phyloP scores from a whole-genome alignment of 352 stramenopile species.

The Pythium insidiosum region DNA sequence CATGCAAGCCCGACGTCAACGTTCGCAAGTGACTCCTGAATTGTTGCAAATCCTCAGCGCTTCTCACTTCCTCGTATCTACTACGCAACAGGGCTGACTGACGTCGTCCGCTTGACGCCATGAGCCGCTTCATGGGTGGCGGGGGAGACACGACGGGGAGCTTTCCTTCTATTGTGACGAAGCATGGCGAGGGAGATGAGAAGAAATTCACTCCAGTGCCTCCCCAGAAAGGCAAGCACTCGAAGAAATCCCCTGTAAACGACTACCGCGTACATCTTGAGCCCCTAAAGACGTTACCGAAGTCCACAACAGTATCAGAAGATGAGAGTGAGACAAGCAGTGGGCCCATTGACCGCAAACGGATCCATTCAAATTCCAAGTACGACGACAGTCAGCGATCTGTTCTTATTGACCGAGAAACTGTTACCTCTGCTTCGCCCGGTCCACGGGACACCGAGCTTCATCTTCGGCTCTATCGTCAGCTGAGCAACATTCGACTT shows the following conservation, averaged over 20 bases:
- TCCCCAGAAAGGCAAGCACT: conserved; percentile 30
- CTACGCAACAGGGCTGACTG: too few species aligned
- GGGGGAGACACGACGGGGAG: neutral
- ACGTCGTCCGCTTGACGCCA: too few species aligned
- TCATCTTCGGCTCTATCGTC: conserved; percentile 52
- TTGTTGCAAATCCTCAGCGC: too few species aligned
- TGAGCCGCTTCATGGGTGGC: neutral
- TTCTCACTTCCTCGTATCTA: too few species aligned
- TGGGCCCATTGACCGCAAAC: neutral
- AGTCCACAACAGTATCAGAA: neutral
- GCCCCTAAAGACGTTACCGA: conserved; percentile 18
- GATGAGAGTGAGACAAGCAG: neutral
- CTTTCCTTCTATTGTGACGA: neutral
- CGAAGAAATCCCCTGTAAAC: conserved; percentile 29
- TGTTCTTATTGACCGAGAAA: too few species aligned
- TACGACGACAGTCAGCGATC: neutral
- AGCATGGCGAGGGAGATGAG: neutral
- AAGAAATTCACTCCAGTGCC: conserved; percentile 26
- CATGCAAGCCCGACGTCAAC: too few species aligned
- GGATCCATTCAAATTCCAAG: neutral
- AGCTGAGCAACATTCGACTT: conserved; percentile 39
- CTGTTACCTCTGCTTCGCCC: too few species aligned
- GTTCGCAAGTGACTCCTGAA: too few species aligned
- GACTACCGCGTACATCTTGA: conserved; percentile 44
- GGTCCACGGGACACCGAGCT: conserved; percentile 26